A percentile compares a stretch with the other conserved stretches of the same genome.
Conservation (phyloP, 208 protist genomes). For the Acanthamoeba healyi region DNA sequence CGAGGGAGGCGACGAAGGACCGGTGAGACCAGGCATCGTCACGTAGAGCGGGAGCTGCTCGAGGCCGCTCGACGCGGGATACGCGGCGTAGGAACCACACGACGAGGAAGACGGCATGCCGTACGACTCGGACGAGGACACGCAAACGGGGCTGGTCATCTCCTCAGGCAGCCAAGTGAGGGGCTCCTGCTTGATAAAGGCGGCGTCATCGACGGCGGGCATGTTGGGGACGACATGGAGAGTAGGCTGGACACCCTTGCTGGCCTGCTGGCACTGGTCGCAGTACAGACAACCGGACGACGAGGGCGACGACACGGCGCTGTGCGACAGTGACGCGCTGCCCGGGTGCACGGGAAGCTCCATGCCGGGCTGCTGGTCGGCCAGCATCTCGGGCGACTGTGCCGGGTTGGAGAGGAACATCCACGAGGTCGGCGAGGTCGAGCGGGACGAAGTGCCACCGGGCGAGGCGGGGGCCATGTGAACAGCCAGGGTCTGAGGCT, state of each 20-base stretch:
- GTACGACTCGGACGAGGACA: neutral
- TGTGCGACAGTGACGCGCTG: neutral
- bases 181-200: conserved; percentile 64
- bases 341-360: neutral
- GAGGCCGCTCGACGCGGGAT: neutral
- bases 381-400: neutral
- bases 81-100: neutral
- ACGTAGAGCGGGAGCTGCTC: conserved; percentile 51
- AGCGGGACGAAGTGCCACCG: conserved; percentile 16
- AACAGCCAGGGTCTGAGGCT: neutral
- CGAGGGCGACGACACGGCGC: neutral
- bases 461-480: neutral
- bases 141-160: neutral
- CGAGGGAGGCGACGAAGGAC: conserved; percentile 47
- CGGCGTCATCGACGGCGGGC: neutral
- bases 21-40: neutral
- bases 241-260: neutral
- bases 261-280: conserved; percentile 31
- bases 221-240: neutral
- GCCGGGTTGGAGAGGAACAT: conserved; percentile 62
- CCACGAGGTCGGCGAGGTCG: conserved; percentile 41
- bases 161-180: conserved; percentile 53
- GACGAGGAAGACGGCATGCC: neutral
- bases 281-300: conserved; percentile 31
- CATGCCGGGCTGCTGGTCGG: conserved; percentile 11